Conservation (phyloP, 1,139 yeast genomes). For the Yamadazyma songkhlaensis region DNA sequence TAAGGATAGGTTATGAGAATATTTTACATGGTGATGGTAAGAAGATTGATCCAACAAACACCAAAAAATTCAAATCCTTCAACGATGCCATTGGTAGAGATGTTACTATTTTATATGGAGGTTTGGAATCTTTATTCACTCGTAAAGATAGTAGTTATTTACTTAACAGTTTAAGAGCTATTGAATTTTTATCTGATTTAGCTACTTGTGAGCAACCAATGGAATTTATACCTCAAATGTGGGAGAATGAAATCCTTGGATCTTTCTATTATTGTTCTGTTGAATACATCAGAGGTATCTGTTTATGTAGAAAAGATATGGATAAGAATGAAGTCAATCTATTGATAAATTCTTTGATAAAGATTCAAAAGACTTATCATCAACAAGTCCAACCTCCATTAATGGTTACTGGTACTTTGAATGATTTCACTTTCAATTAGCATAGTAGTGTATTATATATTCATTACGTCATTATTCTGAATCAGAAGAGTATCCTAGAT, state of each 20-base stretch:
- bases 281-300: slow-evolving; percentile 57
- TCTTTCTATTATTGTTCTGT: slow-evolving; percentile 67
- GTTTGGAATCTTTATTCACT: slow-evolving; percentile 54
- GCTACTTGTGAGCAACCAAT: slow-evolving; percentile 52
- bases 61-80: slow-evolving; percentile 41
- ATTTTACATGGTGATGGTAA: slow-evolving; percentile 47
- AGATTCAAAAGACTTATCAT: slow-evolving; percentile 34
- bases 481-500: slow-evolving; percentile 20
- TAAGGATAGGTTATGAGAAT: slow-evolving; percentile 45
- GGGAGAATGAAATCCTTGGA: slow-evolving; percentile 53
- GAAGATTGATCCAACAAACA: slow-evolving; percentile 59
- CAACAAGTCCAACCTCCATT: slow-evolving; percentile 33
- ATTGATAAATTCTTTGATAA: slow-evolving; percentile 28
- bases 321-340: slow-evolving; percentile 31
- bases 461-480: slow-evolving; percentile 13
- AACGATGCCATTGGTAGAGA: slow-evolving; percentile 52
- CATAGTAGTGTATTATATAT: slow-evolving; percentile 1
- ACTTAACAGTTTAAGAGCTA: slow-evolving; percentile 47
- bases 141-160: slow-evolving; percentile 49
- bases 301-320: slow-evolving; percentile 45
- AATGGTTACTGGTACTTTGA: slow-evolving; percentile 32
- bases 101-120: slow-evolving; percentile 59
- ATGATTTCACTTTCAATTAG: slow-evolving; percentile 28
- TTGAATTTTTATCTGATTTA: slow-evolving; percentile 73
- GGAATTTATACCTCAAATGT: slow-evolving; percentile 51